These are phyloP conservation scores for Phoma sp. DNA, from an alignment of 2,329 filamentous ascomycete genomes.

Conservation along the genomic window DNA sequence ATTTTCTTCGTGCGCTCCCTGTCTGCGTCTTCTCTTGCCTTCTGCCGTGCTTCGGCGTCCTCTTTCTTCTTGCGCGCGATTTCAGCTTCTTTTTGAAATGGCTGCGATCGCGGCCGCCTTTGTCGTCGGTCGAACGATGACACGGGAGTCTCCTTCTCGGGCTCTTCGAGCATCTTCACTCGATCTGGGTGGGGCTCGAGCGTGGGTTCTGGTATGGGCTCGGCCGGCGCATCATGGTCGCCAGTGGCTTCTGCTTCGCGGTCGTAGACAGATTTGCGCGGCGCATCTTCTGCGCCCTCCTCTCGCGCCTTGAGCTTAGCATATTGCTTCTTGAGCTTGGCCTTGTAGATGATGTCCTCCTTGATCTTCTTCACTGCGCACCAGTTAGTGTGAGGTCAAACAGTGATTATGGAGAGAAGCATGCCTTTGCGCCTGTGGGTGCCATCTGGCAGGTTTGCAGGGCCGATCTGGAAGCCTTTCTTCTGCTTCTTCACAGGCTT, in stretches of 20 bases:
- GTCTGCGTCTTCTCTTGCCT: slow-evolving; percentile 69
- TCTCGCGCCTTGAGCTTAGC: slow-evolving; percentile 80
- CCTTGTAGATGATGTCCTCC: slow-evolving; percentile 84
- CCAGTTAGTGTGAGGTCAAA: slow-evolving; percentile 1
- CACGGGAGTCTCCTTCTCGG: slow-evolving; percentile 28
- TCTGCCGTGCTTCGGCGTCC: slow-evolving; percentile 68
- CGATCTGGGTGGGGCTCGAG: slow-evolving; percentile 68
- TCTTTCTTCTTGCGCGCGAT: slow-evolving; percentile 63
- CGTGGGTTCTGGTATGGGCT: slow-evolving; percentile 42
- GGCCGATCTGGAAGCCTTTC: slow-evolving; percentile 85
- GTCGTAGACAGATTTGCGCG: slow-evolving; percentile 45
- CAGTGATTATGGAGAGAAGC: not conserved
- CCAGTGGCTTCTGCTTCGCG: slow-evolving; percentile 35
- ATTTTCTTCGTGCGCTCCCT: slow-evolving; percentile 61
- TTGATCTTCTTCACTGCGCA: slow-evolving; percentile 84
- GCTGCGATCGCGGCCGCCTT: slow-evolving; percentile 41
- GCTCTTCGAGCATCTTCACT: slow-evolving; percentile 63
- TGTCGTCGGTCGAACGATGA: slow-evolving; percentile 32
- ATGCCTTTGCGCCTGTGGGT: slow-evolving; percentile 81
- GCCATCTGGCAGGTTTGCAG: slow-evolving; percentile 89
- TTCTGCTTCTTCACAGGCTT: slow-evolving; percentile 56
- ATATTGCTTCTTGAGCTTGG: slow-evolving; percentile 92
- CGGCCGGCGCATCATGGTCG: slow-evolving; percentile 26
- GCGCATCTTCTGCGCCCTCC: slow-evolving; percentile 42
- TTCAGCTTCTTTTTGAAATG: slow-evolving; percentile 54